Percentiles rank a stretch among this genome's conserved stretches.
Conservation (phyloP, 2,329 filamentous ascomycete genomes). For the Alternaria sp. region DNA sequence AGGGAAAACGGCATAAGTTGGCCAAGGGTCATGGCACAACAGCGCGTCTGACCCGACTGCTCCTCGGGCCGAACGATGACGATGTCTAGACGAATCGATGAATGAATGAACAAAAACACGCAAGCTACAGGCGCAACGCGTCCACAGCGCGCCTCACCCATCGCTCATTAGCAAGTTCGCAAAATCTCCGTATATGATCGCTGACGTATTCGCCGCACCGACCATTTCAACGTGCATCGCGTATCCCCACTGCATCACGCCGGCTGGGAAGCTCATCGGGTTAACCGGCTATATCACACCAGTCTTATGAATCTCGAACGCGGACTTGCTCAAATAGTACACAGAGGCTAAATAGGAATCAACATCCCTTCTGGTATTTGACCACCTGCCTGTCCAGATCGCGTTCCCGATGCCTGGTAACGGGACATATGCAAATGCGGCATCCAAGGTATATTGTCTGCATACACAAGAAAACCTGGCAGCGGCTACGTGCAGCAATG, state of each 20-base stretch:
- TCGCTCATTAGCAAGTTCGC: not conserved
- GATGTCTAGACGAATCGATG: not conserved
- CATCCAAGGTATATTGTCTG: not conserved
- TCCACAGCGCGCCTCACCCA: not conserved
- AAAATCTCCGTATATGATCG: constrained; percentile 4
- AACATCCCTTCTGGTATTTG: not conserved
- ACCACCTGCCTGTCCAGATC: not conserved
- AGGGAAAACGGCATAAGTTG: constrained; percentile 22
- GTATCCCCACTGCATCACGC: not conserved
- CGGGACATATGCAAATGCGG: not conserved
- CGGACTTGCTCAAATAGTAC: not conserved
- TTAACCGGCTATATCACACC: not conserved
- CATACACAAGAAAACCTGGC: not conserved
- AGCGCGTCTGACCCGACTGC: not conserved
- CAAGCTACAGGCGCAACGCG: not conserved
- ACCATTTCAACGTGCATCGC: constrained; percentile 1
- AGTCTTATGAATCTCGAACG: not conserved
- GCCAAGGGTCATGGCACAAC: not conserved
- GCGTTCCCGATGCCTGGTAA: constrained; percentile 9
- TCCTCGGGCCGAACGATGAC: constrained; percentile 1
- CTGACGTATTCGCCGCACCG: not conserved
- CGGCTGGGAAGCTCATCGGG: not conserved
- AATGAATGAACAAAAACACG: not conserved
- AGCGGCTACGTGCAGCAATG: constrained; percentile 5
- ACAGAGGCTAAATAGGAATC: not conserved